These are phyloP conservation scores for Sorghum bicolor DNA, from an alignment of 176 grass and related monocot genomes.

Conservation along the genomic window Sorghum_bicolor_NCBIv3 NC_012873.2:7874501-7875000, in stretches of 20 bases:
- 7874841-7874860: slow-evolving; percentile 99
- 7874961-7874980: not conserved
- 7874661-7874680: slow-evolving; percentile 99
- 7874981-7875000: too few species aligned
- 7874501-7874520: not conserved
- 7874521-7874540: not conserved
- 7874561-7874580: slow-evolving; percentile 2
- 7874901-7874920: slow-evolving; percentile 8
- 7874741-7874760: not conserved
- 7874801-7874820: slow-evolving; percentile 98
- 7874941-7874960: not conserved
- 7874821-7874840: slow-evolving; percentile 99
- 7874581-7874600: not conserved
- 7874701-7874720: slow-evolving; percentile 16
- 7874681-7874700: slow-evolving; percentile 58
- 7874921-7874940: not conserved
- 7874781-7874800: slow-evolving; percentile 97
- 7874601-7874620: slow-evolving; percentile 89
- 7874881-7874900: slow-evolving; percentile 44
- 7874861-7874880: slow-evolving; percentile 99
- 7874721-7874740: slow-evolving; percentile 22
- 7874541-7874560: not conserved
- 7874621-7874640: slow-evolving; percentile 95
- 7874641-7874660: slow-evolving; percentile 95
- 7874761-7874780: slow-evolving; percentile 75